A percentile compares a stretch with the other conserved stretches of the same genome.
Evolutionary conservation across 352 stramenopile genomes (phyloP).

Genomic region (Phytopythium ostracodes): DNA sequence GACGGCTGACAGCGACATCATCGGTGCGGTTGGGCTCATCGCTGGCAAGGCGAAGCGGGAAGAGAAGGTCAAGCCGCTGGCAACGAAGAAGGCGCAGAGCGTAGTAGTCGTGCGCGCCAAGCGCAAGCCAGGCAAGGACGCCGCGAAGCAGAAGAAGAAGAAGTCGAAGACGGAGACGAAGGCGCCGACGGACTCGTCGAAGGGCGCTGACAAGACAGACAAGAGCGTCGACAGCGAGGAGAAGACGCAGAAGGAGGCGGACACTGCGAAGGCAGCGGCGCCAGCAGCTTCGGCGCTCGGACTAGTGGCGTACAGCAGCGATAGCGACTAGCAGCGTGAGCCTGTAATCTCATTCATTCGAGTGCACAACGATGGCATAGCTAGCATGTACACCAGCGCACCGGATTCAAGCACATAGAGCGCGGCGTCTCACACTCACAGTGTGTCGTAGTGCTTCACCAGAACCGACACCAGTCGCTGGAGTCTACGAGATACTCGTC

Average conservation of each 20-base stretch:
- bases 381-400: too few species aligned
- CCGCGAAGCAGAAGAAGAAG: slow-evolving; percentile 16
- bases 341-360: not conserved
- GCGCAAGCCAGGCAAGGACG: slow-evolving; percentile 26
- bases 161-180: slow-evolving; percentile 10
- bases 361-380: not conserved
- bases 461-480: too few species aligned
- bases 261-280: slow-evolving; percentile 10
- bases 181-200: not conserved
- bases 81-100: slow-evolving; percentile 21
- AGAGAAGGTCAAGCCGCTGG: slow-evolving; percentile 19
- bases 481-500: too few species aligned
- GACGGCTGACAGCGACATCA: not conserved
- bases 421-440: too few species aligned
- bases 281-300: slow-evolving; percentile 23
- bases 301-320: slow-evolving; percentile 63
- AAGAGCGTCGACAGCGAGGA: slow-evolving; percentile 4
- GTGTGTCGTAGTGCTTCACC: too few species aligned
- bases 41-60: slow-evolving; percentile 21
- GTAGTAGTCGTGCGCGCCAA: slow-evolving; percentile 57
- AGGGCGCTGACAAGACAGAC: not conserved
- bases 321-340: slow-evolving; percentile 20
- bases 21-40: not conserved
- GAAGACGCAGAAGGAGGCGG: slow-evolving; percentile 23
- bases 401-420: too few species aligned